Conservation (phyloP, 1,284 basidiomycete species). For the Irpex sp. region DNA sequence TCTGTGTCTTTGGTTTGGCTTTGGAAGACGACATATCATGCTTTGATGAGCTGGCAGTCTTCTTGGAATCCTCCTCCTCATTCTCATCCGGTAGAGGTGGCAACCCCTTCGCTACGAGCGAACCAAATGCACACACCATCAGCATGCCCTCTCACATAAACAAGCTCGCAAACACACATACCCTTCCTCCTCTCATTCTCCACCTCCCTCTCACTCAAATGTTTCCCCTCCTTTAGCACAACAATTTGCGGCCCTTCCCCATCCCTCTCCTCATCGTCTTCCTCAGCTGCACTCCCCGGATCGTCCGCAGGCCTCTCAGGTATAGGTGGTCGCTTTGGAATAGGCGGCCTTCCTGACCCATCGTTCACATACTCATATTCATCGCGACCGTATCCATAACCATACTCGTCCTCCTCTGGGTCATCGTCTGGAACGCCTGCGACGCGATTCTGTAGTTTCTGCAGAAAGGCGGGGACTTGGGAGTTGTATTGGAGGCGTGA, state of each 20-base stretch:
- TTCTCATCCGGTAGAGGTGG: constrained; percentile 35
- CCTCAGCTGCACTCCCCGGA: constrained; percentile 71
- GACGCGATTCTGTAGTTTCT: constrained; percentile 22
- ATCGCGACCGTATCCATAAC: neutral
- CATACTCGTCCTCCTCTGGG: constrained; percentile 21
- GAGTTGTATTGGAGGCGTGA: constrained; percentile 26
- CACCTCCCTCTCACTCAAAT: constrained; percentile 70
- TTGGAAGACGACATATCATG: constrained; percentile 3
- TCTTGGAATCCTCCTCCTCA: constrained; percentile 15
- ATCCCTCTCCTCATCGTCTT: constrained; percentile 58
- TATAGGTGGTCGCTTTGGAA: constrained; percentile 70
- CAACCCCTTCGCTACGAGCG: neutral
- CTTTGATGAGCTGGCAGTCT: constrained; percentile 2
- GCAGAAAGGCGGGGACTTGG: constrained; percentile 26
- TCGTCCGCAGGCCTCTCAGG: constrained; percentile 69
- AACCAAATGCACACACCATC: neutral
- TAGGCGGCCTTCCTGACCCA: constrained; percentile 65
- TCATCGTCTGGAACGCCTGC: constrained; percentile 18
- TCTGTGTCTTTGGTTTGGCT: constrained; percentile 9
- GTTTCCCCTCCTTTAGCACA: constrained; percentile 81
- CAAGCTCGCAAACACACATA: constrained; percentile 29
- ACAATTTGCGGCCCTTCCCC: constrained; percentile 80
- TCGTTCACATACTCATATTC: constrained; percentile 39
- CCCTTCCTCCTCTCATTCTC: constrained; percentile 76
- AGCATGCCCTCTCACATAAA: neutral